Evolutionary conservation across 75 land plant genomes (phyloP).

Genomic region (Sequoiadendron giganteum): DNA sequence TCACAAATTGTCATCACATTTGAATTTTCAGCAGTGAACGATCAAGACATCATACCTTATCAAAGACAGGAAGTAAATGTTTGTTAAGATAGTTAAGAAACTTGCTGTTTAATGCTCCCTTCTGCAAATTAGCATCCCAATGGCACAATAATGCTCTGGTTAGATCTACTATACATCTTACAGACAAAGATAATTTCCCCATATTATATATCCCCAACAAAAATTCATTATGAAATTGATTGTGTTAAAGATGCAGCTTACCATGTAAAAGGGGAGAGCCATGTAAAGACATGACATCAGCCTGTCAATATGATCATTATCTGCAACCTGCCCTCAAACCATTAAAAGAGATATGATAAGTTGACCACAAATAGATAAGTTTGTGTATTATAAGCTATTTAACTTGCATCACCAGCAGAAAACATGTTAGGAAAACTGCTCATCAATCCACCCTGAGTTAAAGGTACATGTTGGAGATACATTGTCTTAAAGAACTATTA

Average conservation of each 20-base stretch:
- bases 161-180: not conserved
- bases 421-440: not conserved
- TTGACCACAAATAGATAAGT: not conserved
- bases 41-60: slow-evolving; percentile 56
- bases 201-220: not conserved
- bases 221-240: not conserved
- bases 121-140: slow-evolving; percentile 39
- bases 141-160: not conserved
- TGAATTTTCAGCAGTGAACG: not conserved
- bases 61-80: slow-evolving; percentile 88
- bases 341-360: not conserved
- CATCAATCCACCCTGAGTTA: not conserved
- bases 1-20: not conserved
- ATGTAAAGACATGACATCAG: slow-evolving; percentile 85
- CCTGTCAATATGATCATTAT: slow-evolving; percentile 90
- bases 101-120: slow-evolving; percentile 96
- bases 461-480: not conserved
- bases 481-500: not conserved
- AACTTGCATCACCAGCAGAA: not conserved
- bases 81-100: slow-evolving; percentile 90
- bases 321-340: slow-evolving; percentile 62
- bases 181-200: not conserved
- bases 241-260: slow-evolving; percentile 16
- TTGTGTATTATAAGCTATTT: not conserved
- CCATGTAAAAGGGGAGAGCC: slow-evolving; percentile 94